A percentile compares a stretch with the other conserved stretches of the same genome.
These are phyloP conservation scores for Mucuna pruriens DNA, from an alignment of 306 rosid genomes.

Conservation along the genomic window DNA sequence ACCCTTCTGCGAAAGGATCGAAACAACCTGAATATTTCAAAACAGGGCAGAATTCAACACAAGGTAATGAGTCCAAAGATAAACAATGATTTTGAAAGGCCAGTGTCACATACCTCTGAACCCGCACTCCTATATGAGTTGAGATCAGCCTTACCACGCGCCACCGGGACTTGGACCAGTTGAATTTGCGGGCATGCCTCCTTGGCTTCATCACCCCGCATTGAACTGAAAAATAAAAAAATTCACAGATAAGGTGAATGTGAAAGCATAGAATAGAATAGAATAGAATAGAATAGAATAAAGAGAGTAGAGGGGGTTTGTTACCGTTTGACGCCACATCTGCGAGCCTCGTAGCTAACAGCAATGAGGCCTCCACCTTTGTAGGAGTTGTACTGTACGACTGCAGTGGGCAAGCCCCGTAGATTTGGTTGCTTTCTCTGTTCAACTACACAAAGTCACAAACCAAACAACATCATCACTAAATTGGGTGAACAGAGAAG, in stretches of 20 bases:
- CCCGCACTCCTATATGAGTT: constrained; percentile 81
- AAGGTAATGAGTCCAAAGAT: neutral
- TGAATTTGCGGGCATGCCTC: constrained; percentile 81
- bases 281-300: neutral
- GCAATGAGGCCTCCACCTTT: constrained; percentile 96
- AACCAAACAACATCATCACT: neutral
- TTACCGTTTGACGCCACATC: constrained; percentile 86
- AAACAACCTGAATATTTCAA: constrained; percentile 64
- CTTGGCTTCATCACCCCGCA: constrained; percentile 96
- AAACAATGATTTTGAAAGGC: neutral
- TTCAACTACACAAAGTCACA: constrained; percentile 62
- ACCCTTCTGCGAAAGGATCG: constrained; percentile 78
- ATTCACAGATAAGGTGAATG: neutral
- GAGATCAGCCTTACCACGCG: constrained; percentile 95
- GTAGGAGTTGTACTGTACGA: constrained; percentile 87
- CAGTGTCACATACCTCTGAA: constrained; percentile 62
- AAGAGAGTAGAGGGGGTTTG: neutral
- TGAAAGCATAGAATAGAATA: neutral
- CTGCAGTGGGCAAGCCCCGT: constrained; percentile 87
- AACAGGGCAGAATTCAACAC: constrained; percentile 17
- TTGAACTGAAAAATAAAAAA: constrained; percentile 60
- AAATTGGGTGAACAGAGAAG: neutral
- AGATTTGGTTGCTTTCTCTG: constrained; percentile 84
- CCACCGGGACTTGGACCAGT: constrained; percentile 86
- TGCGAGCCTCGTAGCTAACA: constrained; percentile 95